Base-by-base conservation (phyloP, 1,284 basidiomycete genomes). In the Ganoderma lingzhi region DNA sequence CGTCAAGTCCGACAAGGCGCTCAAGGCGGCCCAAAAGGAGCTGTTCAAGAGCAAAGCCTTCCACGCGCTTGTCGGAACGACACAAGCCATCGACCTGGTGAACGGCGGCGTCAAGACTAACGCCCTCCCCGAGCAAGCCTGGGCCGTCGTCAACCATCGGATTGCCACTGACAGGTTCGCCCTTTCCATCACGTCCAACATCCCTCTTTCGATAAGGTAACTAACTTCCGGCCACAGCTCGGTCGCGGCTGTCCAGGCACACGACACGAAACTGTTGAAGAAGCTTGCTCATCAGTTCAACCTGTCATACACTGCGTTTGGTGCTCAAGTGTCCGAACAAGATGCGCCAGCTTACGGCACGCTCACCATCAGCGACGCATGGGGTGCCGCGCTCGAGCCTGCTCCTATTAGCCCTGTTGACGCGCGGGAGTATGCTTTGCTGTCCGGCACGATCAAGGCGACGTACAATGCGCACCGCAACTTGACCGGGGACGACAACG, bases 71-170 rank as follows among this genome's bases (percentile, higher is more conserved):
- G 79, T 87, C 19, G 82, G 83, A 51, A 90, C 90, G 0, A 89
- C 89, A 1, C 89, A 90, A 74, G 90, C 90, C 1, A 83, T 88
- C 51, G 88, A 90, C 75, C 76, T 91, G 6, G 82, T 90, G 53
- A 75, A 79, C 12, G 90, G 89, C 1, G 90, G 90, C 4, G 86
- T 90, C 62, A 91, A 91, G 79, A 80, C 83, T 55, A 90, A 90
- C 67, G 89, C 88, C 0, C 81, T 90, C 10, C 88, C 88, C 1
- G 89, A 90, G 75, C 80, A 81, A 28, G 86, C 84, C 0, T 83
- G 80, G 73, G 86, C 87, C 1, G 80, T 87, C 4, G 77, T 91
- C 60, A 90, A 91, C 75, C 87, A 85, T 73, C 82, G 84, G 14
- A 83, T 86, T 70, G 84, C 84, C 28, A 84, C 84, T 23, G 81